Percentiles rank a stretch among this genome's conserved stretches.
phyloP scores from a whole-genome alignment of 2,329 filamentous ascomycete species.

The Diplocarpon rosae region DNA sequence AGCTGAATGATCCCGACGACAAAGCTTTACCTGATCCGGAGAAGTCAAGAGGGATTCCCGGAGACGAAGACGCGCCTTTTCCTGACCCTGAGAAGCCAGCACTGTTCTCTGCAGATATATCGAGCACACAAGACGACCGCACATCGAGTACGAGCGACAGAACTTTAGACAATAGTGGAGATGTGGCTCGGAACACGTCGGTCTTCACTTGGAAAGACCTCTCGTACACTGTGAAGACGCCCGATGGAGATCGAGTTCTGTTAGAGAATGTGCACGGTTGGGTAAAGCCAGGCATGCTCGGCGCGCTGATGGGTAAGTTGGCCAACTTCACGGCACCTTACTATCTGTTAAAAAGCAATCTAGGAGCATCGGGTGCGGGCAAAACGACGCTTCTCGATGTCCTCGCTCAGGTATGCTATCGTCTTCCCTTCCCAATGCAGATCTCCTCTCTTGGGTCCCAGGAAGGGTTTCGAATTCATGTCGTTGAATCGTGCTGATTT shows the following conservation, averaged over 20 bases:
- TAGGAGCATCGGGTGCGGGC: conserved; percentile 38
- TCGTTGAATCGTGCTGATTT: too few relatives aligned
- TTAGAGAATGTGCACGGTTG: conserved; percentile 74
- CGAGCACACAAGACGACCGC: conserved; percentile 18
- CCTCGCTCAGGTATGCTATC: conserved; percentile 29
- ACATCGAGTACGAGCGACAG: conserved; percentile 14
- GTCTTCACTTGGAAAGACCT: conserved; percentile 69
- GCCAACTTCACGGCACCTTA: too few relatives aligned
- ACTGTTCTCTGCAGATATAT: conserved; percentile 28
- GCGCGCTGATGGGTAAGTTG: conserved; percentile 44
- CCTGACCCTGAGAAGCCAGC: too few relatives aligned
- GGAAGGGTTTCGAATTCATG: too few relatives aligned
- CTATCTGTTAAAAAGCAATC: too few relatives aligned
- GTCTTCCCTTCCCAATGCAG: too few relatives aligned
- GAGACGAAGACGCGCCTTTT: too few relatives aligned
- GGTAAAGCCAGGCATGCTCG: conserved; percentile 61
- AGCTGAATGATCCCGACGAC: too few relatives aligned
- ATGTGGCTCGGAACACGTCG: conserved; percentile 50
- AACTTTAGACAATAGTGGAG: conserved; percentile 21
- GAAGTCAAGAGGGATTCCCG: too few relatives aligned
- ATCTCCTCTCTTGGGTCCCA: too few relatives aligned
- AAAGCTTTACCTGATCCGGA: too few relatives aligned
- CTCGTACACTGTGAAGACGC: conserved; percentile 53
- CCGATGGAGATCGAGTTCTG: conserved; percentile 52
- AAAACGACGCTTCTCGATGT: conserved; percentile 51